phyloP scores from a whole-genome alignment of 805 yeast genomes.

The Diddensiella transvaalensis region DNA sequence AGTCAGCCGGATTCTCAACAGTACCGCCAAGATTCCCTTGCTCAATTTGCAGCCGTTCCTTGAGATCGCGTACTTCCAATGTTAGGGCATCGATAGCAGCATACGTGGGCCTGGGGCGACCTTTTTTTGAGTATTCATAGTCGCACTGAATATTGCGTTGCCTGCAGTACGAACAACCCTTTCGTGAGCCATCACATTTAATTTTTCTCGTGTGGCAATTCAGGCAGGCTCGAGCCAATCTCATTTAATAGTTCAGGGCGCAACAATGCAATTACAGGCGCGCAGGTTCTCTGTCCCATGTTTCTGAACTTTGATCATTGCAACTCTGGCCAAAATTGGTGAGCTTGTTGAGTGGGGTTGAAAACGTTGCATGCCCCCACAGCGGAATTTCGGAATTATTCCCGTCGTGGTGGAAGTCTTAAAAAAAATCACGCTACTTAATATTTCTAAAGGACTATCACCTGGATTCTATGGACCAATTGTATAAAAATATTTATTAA shows the following conservation, averaged over 20 bases:
- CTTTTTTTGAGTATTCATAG: conserved; percentile 3
- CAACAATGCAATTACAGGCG: too few species aligned
- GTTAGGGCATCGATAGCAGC: conserved; percentile 7
- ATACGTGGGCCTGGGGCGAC: conserved; percentile 9
- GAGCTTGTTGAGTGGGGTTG: too few species aligned
- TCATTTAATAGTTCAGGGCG: conserved; percentile 1
- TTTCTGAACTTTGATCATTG: too few species aligned
- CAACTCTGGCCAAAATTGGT: too few species aligned
- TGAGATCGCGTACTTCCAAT: conserved; percentile 5
- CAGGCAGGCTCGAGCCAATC: conserved; percentile 8
- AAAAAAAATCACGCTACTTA: too few species aligned
- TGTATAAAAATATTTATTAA: too few species aligned
- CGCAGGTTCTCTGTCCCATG: too few species aligned
- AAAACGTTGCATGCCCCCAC: too few species aligned
- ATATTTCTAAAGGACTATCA: too few species aligned
- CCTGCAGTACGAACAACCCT: conserved; percentile 7
- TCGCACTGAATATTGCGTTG: background rate
- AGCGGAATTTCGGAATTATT: too few species aligned
- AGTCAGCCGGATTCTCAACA: background rate
- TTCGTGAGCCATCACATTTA: conserved; percentile 5
- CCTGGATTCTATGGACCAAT: too few species aligned
- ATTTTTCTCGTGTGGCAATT: conserved; percentile 9
- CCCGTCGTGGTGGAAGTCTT: too few species aligned
- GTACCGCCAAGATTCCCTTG: background rate
- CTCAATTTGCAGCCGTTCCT: conserved; percentile 2